phyloP scores from a whole-genome alignment of 1,284 basidiomycete species.

The Ganoderma boninense region DNA sequence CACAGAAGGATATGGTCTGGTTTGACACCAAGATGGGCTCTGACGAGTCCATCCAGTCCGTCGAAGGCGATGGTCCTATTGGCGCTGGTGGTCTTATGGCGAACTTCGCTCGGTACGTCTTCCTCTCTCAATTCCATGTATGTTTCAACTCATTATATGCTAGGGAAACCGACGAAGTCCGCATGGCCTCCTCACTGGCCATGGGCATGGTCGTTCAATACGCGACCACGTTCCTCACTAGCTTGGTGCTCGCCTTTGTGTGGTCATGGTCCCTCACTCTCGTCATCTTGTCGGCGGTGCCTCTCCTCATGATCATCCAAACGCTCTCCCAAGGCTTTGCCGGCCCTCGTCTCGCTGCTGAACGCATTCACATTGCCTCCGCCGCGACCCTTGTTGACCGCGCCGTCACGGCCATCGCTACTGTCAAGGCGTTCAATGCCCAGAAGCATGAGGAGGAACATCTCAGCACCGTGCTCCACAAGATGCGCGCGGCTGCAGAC shows the following conservation, averaged over 20 bases:
- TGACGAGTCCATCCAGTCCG: slow-evolving; percentile 56
- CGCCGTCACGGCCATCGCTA: slow-evolving; percentile 82
- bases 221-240: slow-evolving; percentile 81
- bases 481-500: slow-evolving; percentile 58
- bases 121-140: slow-evolving; percentile 9
- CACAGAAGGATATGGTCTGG: slow-evolving; percentile 83
- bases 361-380: slow-evolving; percentile 73
- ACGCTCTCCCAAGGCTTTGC: slow-evolving; percentile 76
- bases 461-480: slow-evolving; percentile 57
- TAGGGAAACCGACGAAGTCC: slow-evolving; percentile 95
- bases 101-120: slow-evolving; percentile 85
- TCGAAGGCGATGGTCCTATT: slow-evolving; percentile 61
- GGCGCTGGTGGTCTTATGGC: slow-evolving; percentile 96
- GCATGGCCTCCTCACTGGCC: slow-evolving; percentile 82
- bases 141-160: neutral
- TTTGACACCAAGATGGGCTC: slow-evolving; percentile 86
- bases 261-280: slow-evolving; percentile 88
- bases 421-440: slow-evolving; percentile 97
- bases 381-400: slow-evolving; percentile 86
- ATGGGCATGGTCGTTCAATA: slow-evolving; percentile 85
- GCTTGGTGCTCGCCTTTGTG: slow-evolving; percentile 83
- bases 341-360: slow-evolving; percentile 71
- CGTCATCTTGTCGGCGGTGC: slow-evolving; percentile 93
- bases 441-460: slow-evolving; percentile 64
- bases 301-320: slow-evolving; percentile 81